A percentile compares a stretch with the other conserved stretches of the same genome.
phyloP scores from a whole-genome alignment of 129 eudicot species.

The Gnaphalium uliginosum region DNA sequence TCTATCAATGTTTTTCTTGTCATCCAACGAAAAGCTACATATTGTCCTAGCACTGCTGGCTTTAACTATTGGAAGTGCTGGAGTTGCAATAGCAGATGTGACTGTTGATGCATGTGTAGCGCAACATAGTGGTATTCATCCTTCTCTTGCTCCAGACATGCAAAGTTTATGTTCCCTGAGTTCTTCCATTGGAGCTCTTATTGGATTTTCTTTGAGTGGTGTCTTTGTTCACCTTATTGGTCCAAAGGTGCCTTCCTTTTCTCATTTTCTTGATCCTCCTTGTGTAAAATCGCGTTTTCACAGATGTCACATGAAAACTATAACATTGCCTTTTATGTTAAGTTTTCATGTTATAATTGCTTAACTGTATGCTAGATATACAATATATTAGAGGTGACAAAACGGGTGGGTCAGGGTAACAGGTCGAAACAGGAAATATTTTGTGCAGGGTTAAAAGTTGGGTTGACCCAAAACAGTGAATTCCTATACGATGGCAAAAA shows the following conservation, averaged over 20 bases:
- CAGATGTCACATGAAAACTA: conserved; percentile 17
- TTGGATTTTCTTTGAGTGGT: conserved; percentile 84
- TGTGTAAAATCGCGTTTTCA: not conserved
- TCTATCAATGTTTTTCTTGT: conserved; percentile 74
- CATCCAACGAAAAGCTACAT: conserved; percentile 64
- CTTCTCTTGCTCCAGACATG: conserved; percentile 86
- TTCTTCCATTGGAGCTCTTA: conserved; percentile 68
- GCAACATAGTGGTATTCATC: conserved; percentile 66
- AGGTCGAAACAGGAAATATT: not conserved
- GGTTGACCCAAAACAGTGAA: not conserved
- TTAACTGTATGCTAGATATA: not conserved
- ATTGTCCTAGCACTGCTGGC: conserved; percentile 67
- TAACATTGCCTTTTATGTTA: conserved; percentile 18
- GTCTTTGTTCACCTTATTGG: conserved; percentile 90
- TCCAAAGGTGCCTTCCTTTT: conserved; percentile 59
- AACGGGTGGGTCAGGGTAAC: not conserved
- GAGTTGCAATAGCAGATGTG: conserved; percentile 94
- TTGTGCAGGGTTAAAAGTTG: too few relatives aligned
- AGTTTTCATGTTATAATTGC: not conserved
- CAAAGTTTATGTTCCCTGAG: conserved; percentile 89
- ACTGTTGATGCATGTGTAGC: conserved; percentile 97
- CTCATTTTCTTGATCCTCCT: not conserved
- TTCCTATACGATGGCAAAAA: not conserved
- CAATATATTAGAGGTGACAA: not conserved
- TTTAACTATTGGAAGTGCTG: conserved; percentile 77